phyloP scores from a whole-genome alignment of 805 yeast species.

The Cyberlindnera suaveolens region DNA sequence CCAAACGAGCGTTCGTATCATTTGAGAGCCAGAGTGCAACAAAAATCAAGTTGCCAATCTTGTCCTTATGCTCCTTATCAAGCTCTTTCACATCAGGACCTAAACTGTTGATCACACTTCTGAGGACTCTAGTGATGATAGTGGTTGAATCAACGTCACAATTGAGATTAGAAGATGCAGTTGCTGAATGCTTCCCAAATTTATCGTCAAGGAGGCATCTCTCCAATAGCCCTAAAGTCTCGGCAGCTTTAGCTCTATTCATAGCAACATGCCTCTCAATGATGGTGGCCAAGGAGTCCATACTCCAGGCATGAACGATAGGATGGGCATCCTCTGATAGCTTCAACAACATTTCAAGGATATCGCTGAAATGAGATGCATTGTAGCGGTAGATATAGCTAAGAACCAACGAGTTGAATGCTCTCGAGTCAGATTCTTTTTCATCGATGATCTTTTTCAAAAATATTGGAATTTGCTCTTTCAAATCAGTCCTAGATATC shows the following conservation, averaged over 20 bases:
- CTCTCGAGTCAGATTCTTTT: conserved; percentile 58
- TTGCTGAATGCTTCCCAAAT: conserved; percentile 41
- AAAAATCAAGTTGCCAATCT: conserved; percentile 32
- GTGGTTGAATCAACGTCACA: conserved; percentile 38
- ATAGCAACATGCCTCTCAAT: conserved; percentile 50
- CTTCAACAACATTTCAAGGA: conserved; percentile 52
- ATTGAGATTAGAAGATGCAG: conserved; percentile 43
- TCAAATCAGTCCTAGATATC: conserved; percentile 29
- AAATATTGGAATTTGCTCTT: conserved; percentile 44
- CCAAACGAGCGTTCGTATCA: conserved; percentile 27
- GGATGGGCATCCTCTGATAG: conserved; percentile 81
- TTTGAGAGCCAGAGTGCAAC: conserved; percentile 28
- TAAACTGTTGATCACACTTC: conserved; percentile 39
- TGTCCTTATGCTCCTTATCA: conserved; percentile 22
- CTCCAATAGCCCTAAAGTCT: conserved; percentile 35
- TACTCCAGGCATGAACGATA: conserved; percentile 65
- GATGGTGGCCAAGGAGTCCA: conserved; percentile 51
- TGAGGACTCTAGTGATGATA: conserved; percentile 37
- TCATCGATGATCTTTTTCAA: conserved; percentile 62
- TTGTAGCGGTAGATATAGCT: conserved; percentile 40
- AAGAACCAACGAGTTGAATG: conserved; percentile 45
- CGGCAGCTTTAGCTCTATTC: conserved; percentile 36
- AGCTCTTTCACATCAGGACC: conserved; percentile 51
- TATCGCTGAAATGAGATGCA: conserved; percentile 35
- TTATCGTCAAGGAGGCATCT: conserved; percentile 38